Percentiles rank a stretch among this genome's conserved stretches.
Conservation (phyloP, 495 filamentous ascomycete species). For the Polyplosphaeria fusca region DNA sequence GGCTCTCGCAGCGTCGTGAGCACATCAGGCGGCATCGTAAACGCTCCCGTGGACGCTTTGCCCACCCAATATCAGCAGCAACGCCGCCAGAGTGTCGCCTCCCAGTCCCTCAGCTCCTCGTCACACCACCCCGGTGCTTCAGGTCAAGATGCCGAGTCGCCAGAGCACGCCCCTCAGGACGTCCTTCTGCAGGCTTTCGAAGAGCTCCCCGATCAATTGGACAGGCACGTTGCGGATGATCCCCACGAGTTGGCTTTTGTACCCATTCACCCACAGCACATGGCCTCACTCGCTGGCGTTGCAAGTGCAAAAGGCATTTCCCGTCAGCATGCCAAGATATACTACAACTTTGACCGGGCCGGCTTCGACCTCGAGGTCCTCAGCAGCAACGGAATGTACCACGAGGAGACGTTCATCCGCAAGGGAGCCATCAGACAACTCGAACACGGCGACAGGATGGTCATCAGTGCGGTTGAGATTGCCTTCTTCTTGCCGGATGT, state of each 20-base stretch:
- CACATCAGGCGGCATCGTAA: constrained; percentile 30
- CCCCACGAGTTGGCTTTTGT: constrained; percentile 69
- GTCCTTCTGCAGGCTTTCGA: constrained; percentile 25
- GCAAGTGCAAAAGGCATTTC: constrained; percentile 68
- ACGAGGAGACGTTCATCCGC: constrained; percentile 67
- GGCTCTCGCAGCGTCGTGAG: constrained; percentile 29
- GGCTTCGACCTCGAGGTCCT: constrained; percentile 77
- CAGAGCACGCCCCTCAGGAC: constrained; percentile 19
- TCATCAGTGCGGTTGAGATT: constrained; percentile 75
- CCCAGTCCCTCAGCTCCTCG: constrained; percentile 24
- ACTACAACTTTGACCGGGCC: constrained; percentile 70
- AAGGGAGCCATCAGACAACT: constrained; percentile 62
- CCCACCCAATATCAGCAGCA: constrained; percentile 22
- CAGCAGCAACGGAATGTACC: constrained; percentile 82
- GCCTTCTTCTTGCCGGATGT: constrained; percentile 72
- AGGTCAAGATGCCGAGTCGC: not conserved
- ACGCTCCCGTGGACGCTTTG: constrained; percentile 7
- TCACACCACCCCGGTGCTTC: constrained; percentile 13
- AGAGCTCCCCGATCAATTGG: constrained; percentile 11
- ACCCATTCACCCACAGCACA: constrained; percentile 64
- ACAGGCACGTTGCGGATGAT: constrained; percentile 17
- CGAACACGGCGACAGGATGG: constrained; percentile 68
- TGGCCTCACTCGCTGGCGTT: constrained; percentile 54
- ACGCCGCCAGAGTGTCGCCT: constrained; percentile 25
- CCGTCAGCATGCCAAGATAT: constrained; percentile 76